Percentiles rank a stretch among this genome's conserved stretches.
Conservation (phyloP, 768 basidiomycete species). For the Suillus brevipes region DNA sequence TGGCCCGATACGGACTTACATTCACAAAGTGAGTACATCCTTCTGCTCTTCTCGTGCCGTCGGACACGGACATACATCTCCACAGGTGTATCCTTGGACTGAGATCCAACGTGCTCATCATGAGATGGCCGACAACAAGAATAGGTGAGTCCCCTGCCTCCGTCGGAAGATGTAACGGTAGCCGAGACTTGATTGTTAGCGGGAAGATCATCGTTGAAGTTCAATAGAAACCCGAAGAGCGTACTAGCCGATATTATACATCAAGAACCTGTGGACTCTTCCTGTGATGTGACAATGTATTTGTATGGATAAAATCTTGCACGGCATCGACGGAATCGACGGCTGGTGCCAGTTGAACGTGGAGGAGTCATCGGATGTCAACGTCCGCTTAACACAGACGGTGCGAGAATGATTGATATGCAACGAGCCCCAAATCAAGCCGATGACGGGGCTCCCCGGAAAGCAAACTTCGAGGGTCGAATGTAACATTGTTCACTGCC, state of each 20-base stretch:
- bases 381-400: background rate
- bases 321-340: background rate
- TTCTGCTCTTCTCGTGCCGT: slow-evolving; percentile 16
- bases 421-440: background rate
- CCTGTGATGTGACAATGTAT: background rate
- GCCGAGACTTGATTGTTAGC: slow-evolving; percentile 15
- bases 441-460: background rate
- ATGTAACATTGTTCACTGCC: background rate
- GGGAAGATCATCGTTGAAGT: slow-evolving; percentile 35
- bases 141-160: slow-evolving; percentile 33
- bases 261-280: background rate
- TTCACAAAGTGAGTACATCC: slow-evolving; percentile 63
- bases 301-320: background rate
- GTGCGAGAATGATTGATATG: background rate
- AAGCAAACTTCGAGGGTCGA: background rate
- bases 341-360: background rate
- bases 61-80: slow-evolving; percentile 13
- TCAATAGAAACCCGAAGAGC: slow-evolving; percentile 4
- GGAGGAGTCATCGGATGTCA: background rate
- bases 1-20: slow-evolving; percentile 68
- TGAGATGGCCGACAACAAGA: slow-evolving; percentile 81
- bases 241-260: background rate
- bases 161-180: slow-evolving; percentile 2
- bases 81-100: slow-evolving; percentile 76
- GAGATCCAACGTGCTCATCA: slow-evolving; percentile 78